Evolutionary conservation across 805 yeast genomes (phyloP), one percentile per base, ranked within the genome.

Genomic region (Candida pini): DNA sequence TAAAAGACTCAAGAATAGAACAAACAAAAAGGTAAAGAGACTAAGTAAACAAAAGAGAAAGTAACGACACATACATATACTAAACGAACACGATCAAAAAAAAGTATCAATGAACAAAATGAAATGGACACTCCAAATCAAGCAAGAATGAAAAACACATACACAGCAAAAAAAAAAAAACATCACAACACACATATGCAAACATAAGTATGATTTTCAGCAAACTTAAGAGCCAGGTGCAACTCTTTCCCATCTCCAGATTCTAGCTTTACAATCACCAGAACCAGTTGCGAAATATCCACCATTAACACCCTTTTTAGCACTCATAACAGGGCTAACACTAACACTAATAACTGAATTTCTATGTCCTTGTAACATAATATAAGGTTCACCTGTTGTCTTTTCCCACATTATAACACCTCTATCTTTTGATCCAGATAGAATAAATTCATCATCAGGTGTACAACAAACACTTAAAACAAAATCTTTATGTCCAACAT

Each of bases 351-450:
- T 90, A 31, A 92, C 97, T 8, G 95, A 84, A 67, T 90, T 90
- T 58, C 92, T 79, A 62, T 90, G 97, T 23, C 97, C 97, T 66
- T 88, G 97, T 51, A 92, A 72, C 96, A 89, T 87, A 54, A 90
- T 71, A 61, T 87, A 77, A 35, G 96, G 95, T 61, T 86, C 89
- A 43, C 96, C 96, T 10, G 89, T 76, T 30, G 71, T 68, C 49
- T 89, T 89, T 58, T 90, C 96, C 98, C 98, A 90, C 68, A 90
- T 83, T 43, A 89, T 83, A 36, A 90, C 96, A 35, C 97, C 96
- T 52, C 97, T 81, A 67, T 90, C 98, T 62, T 90, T 90, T 21
- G 96, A 87, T 35, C 97, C 97, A 1, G 95, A 84, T 38, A 90
- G 69, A 37, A 90, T 83, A 68, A 86, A 90, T 58, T 86, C 82